Evolutionary conservation across 192 early-diverging fungal genomes (phyloP).

Genomic region (Coemansia sp.): DNA sequence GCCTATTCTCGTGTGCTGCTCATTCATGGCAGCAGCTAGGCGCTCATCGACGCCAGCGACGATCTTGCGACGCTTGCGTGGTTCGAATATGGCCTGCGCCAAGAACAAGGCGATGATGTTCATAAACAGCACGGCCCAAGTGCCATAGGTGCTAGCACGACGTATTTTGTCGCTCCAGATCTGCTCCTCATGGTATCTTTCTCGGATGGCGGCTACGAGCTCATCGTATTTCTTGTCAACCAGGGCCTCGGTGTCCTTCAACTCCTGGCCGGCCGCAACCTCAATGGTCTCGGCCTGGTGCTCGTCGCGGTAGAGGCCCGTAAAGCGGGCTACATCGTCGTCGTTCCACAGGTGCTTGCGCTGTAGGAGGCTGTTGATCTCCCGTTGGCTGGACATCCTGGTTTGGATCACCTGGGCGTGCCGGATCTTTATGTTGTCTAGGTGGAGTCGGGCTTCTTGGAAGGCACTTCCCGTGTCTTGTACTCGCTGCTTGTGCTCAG

Average conservation of each 20-base stretch:
- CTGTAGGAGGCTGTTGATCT: conserved; percentile 74
- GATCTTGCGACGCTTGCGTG: conserved; percentile 63
- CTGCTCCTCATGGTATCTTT: conserved; percentile 81
- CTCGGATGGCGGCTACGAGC: conserved; percentile 66
- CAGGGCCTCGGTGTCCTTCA: conserved; percentile 56
- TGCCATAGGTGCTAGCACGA: conserved; percentile 69
- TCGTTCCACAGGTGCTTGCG: conserved; percentile 75
- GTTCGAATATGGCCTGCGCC: conserved; percentile 75
- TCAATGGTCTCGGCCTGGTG: conserved; percentile 63
- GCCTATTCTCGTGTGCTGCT: conserved; percentile 33
- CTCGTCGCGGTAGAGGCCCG: conserved; percentile 69
- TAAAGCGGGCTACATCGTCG: conserved; percentile 73
- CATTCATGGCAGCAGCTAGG: conserved; percentile 47
- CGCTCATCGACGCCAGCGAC: conserved; percentile 67
- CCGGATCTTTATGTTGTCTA: conserved; percentile 52
- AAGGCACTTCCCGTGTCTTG: conserved; percentile 50
- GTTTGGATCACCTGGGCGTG: conserved; percentile 60
- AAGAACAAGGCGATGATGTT: conserved; percentile 66
- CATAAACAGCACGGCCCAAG: conserved; percentile 68
- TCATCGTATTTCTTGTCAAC: conserved; percentile 65
- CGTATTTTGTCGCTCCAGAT: conserved; percentile 87
- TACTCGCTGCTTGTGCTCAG: conserved; percentile 64
- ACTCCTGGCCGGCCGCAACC: conserved; percentile 42
- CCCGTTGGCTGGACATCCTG: conserved; percentile 65
- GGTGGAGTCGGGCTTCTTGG: conserved; percentile 44